These are phyloP conservation scores for Ceratocystis harringtonii DNA, from an alignment of 2,329 filamentous ascomycete species.

Conservation along the genomic window DNA sequence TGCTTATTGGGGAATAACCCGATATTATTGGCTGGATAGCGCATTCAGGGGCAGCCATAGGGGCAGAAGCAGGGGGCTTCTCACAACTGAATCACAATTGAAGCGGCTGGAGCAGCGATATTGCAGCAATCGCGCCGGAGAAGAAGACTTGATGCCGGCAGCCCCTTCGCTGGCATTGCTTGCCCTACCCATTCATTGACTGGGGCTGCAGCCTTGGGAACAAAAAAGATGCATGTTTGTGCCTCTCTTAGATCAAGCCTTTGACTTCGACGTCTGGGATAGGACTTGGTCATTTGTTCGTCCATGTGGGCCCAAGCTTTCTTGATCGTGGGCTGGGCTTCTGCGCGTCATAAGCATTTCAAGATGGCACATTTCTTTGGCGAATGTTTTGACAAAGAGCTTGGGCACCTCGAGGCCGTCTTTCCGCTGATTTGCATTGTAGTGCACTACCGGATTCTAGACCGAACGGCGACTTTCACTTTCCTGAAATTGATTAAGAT, in stretches of 20 bases:
- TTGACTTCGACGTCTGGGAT: not conserved
- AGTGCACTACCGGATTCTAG: not conserved
- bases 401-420: not conserved
- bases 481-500: not conserved
- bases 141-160: not conserved
- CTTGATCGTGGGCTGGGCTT: not conserved
- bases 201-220: not conserved
- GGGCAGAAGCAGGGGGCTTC: not conserved
- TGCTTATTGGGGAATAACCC: not conserved
- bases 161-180: not conserved
- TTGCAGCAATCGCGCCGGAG: not conserved
- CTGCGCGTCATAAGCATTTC: not conserved
- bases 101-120: not conserved
- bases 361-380: not conserved
- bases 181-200: too few species aligned
- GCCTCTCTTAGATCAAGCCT: not conserved
- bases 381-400: not conserved
- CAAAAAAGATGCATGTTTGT: not conserved
- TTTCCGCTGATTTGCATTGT: not conserved
- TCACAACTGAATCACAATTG: not conserved
- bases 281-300: not conserved
- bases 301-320: not conserved
- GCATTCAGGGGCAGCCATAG: not conserved
- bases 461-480: not conserved
- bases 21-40: not conserved